Evolutionary conservation across 345 rosid species (phyloP), one percentile per base, ranked within the genome.

Genomic region (Anacardium occidentale): DNA sequence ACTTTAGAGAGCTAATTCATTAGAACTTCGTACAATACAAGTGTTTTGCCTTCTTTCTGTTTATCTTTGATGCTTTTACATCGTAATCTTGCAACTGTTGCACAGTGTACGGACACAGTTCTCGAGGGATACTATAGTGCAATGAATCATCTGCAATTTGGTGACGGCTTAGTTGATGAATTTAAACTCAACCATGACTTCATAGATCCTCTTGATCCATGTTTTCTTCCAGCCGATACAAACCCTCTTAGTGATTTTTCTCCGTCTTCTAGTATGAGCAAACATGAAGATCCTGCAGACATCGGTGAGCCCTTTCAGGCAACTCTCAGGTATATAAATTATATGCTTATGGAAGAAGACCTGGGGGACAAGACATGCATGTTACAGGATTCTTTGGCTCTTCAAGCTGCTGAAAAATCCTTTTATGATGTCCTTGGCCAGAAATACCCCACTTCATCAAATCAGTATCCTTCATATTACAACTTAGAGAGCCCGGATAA

Each of bases 281-380:
- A 55, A n/a, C 29, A 45, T 7, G 73, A 65, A 18, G 73, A 57
- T 57, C 52, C 55, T 24, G 15, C 55, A 45, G 73, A 70, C 18
- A 67, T 24, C 17, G 20, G 56, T 29, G 83, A 73, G 17, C 67
- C 53, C 12, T 73, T 68, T 54, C 74, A 69, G 57, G 71, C 77
- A 12, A 73, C 81, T 62, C 79, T 88, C 24, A 88, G 81, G 78
- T 88, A 63, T 81, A 88, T 86, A 63, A 81, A 77, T 62, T 83
- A 84, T 54, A 84, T 86, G 59, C 84, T 86, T 24, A 84, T 88
- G 92, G 90, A 87, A 76, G 88, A 87, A 74, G 87, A 83, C 66
- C 65, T 77, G n/a, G 91, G 78, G 70, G 78, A 81, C 29, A 79
- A 83, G 71, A 77, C 82, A 53, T 86, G 89, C 74, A 86, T 86